phyloP scores from a whole-genome alignment of 495 filamentous ascomycete species.

The Daldinia loculata region DNA sequence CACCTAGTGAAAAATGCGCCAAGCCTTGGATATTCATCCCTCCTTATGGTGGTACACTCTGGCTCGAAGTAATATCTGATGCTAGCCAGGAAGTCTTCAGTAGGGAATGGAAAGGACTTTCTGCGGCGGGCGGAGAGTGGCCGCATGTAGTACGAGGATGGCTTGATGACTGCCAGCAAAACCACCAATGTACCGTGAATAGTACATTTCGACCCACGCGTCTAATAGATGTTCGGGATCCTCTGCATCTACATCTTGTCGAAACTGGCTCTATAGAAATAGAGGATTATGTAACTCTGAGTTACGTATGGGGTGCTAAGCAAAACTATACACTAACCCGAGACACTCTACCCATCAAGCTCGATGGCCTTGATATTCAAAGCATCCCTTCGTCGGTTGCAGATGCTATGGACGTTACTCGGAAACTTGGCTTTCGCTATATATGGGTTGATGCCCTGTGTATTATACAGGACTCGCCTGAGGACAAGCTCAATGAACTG shows the following conservation, averaged over 20 bases:
- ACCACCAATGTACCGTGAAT: not conserved
- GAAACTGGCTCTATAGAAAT: not conserved
- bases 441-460: slow-evolving; percentile 13
- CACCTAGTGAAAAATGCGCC: slow-evolving; percentile 4
- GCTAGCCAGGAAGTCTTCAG: not conserved
- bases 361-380: not conserved
- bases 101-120: slow-evolving; percentile 9
- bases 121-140: not conserved
- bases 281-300: slow-evolving; percentile 1
- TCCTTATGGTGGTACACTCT: slow-evolving; percentile 13
- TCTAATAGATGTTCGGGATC: slow-evolving; percentile 8
- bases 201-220: slow-evolving; percentile 6
- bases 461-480: slow-evolving; percentile 5
- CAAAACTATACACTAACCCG: slow-evolving; percentile 1
- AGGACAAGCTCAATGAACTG: slow-evolving; percentile 9
- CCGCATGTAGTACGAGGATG: slow-evolving; percentile 9
- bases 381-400: not conserved
- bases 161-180: slow-evolving; percentile 3
- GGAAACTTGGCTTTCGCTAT: not conserved
- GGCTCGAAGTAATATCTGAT: slow-evolving; percentile 12
- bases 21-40: slow-evolving; percentile 15
- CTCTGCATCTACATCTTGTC: slow-evolving; percentile 1
- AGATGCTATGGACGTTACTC: slow-evolving; percentile 7
- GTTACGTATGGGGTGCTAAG: slow-evolving; percentile 10
- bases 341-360: not conserved